phyloP scores from a whole-genome alignment of 2,329 filamentous ascomycete species.

The Aspergillus piperis region DNA sequence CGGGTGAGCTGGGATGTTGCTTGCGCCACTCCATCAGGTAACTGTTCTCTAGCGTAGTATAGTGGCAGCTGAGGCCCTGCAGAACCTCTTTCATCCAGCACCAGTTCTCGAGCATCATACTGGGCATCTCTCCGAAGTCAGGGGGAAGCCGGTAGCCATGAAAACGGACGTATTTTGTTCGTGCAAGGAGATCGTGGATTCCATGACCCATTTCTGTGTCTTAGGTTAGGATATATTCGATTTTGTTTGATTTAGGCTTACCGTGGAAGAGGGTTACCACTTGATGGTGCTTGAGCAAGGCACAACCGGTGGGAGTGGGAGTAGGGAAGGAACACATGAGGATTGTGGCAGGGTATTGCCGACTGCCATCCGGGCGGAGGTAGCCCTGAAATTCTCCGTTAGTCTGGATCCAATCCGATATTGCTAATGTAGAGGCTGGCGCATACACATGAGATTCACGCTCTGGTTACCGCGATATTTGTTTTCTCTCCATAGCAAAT shows the following conservation, averaged over 20 bases:
- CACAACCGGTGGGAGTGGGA: not conserved
- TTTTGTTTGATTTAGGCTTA: not conserved
- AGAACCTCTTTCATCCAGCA: not conserved
- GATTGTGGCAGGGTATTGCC: not conserved
- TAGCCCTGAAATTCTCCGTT: not conserved
- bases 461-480: not conserved
- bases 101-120: not conserved
- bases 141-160: not conserved
- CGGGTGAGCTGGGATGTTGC: not conserved
- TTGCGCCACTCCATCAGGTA: not conserved
- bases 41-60: not conserved
- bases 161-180: not conserved
- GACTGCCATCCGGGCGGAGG: not conserved
- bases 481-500: not conserved
- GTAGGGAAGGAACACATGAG: not conserved
- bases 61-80: not conserved
- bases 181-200: not conserved
- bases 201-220: not conserved
- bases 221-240: too few species aligned
- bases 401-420: rapidly evolving
- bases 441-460: not conserved
- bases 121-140: not conserved
- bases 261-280: not conserved
- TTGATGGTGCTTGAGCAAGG: not conserved
- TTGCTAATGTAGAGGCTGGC: not conserved